Conservation (phyloP, 1,284 basidiomycete genomes). For the Serendipita sp. region DNA sequence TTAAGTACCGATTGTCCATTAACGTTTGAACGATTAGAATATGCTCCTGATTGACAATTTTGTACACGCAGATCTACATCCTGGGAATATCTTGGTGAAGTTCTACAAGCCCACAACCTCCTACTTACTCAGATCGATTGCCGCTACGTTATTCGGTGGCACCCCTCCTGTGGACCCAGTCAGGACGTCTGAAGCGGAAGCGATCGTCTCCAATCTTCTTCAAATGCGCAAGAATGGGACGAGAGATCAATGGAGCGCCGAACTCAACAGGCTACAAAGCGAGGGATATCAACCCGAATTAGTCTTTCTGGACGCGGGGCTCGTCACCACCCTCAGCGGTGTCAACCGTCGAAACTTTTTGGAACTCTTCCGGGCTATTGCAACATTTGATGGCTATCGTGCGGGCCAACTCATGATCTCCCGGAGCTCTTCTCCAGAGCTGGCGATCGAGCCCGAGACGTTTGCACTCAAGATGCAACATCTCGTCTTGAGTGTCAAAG, state of each 20-base stretch:
- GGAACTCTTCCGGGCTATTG: slow-evolving; percentile 90
- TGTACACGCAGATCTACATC: slow-evolving; percentile 88
- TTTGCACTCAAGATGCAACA: slow-evolving; percentile 98
- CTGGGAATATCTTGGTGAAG: slow-evolving; percentile 96
- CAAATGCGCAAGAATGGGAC: slow-evolving; percentile 33
- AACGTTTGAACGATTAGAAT: slow-evolving; percentile 39
- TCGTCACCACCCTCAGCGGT: slow-evolving; percentile 76
- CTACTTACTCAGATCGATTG: slow-evolving; percentile 43
- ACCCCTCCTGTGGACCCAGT: slow-evolving; percentile 21
- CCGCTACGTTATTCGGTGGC: slow-evolving; percentile 25
- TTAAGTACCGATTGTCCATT: slow-evolving; percentile 4
- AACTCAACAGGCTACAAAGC: slow-evolving; percentile 48
- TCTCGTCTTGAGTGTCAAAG: slow-evolving; percentile 83
- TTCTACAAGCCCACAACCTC: slow-evolving; percentile 70
- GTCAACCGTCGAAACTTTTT: slow-evolving; percentile 84
- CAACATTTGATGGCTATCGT: slow-evolving; percentile 91
- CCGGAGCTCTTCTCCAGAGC: slow-evolving; percentile 82
- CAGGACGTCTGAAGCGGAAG: slow-evolving; percentile 13
- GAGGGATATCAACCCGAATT: slow-evolving; percentile 87
- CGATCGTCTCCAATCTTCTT: slow-evolving; percentile 23
- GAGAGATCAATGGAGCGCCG: slow-evolving; percentile 48
- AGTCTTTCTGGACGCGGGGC: slow-evolving; percentile 91
- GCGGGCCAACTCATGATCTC: slow-evolving; percentile 94
- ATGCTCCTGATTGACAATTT: slow-evolving; percentile 99
- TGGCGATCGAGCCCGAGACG: slow-evolving; percentile 82